These are phyloP conservation scores for Solanum virginianum DNA, from an alignment of 257 asterid species.

Conservation along the genomic window DNA sequence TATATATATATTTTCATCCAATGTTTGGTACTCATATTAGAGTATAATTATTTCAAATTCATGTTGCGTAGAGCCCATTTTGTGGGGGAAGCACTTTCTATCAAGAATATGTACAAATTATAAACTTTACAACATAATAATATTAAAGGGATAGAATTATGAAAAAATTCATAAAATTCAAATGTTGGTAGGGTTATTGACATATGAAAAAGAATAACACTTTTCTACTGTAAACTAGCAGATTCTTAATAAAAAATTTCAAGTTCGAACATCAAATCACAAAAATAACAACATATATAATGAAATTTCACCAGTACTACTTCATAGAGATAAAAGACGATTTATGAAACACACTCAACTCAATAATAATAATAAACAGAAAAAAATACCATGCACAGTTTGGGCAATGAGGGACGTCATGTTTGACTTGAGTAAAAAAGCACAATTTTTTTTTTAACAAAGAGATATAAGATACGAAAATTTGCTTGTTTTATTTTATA, in stretches of 20 bases:
- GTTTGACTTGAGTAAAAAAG: background rate
- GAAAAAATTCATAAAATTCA: background rate
- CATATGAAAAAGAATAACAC: background rate
- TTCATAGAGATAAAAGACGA: too few relatives aligned
- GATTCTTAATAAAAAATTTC: background rate
- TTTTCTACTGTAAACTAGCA: background rate
- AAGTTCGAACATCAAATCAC: background rate
- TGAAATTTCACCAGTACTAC: too few relatives aligned
- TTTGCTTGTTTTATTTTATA: background rate
- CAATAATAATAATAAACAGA: too few relatives aligned
- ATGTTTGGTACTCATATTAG: too few relatives aligned
- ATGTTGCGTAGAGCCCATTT: too few relatives aligned
- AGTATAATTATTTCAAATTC: too few relatives aligned
- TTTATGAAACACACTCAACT: too few relatives aligned
- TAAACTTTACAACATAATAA: background rate
- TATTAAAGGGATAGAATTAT: background rate
- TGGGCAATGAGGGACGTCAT: constrained; percentile 3
- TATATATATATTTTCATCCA: too few relatives aligned
- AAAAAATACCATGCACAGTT: background rate
- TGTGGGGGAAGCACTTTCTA: too few relatives aligned
- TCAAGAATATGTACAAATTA: background rate
- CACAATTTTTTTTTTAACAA: background rate
- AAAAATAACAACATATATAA: too few relatives aligned
- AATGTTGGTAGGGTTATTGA: background rate
- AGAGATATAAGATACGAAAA: background rate